A percentile compares a stretch with the other conserved stretches of the same genome.
Conservation (phyloP, 176 grass and related monocot species). For the Avena sativa region DNA sequence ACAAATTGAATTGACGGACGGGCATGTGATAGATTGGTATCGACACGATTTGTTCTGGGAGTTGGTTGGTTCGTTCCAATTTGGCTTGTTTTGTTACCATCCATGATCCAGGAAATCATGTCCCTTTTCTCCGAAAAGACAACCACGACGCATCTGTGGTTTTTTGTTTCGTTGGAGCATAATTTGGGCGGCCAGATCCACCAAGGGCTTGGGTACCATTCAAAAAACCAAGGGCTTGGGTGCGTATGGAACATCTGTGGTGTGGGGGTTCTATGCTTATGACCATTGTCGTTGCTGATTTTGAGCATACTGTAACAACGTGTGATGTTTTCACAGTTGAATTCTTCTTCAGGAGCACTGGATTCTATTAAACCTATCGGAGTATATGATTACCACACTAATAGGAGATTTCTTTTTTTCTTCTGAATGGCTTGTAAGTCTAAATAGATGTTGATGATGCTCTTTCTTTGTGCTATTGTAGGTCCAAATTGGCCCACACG, state of each 20-base stretch:
- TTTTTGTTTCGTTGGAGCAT: slow-evolving; percentile 4
- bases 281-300: background rate
- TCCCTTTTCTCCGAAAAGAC: background rate
- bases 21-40: background rate
- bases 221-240: background rate
- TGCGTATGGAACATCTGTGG: background rate
- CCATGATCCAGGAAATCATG: background rate
- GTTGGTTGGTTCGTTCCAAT: background rate
- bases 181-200: background rate
- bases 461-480: slow-evolving; percentile 35
- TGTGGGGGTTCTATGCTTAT: slow-evolving; percentile 2
- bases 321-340: background rate
- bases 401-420: background rate
- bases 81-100: background rate
- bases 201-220: background rate
- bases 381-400: background rate
- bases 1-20: background rate
- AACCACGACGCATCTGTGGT: background rate
- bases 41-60: background rate
- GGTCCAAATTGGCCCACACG: slow-evolving; percentile 82
- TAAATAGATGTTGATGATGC: background rate
- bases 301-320: background rate
- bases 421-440: slow-evolving; percentile 31
- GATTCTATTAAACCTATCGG: background rate
- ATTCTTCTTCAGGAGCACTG: background rate